These are phyloP conservation scores for Acacia melanoxylon DNA, from an alignment of 306 rosid genomes.

Conservation along the genomic window DNA sequence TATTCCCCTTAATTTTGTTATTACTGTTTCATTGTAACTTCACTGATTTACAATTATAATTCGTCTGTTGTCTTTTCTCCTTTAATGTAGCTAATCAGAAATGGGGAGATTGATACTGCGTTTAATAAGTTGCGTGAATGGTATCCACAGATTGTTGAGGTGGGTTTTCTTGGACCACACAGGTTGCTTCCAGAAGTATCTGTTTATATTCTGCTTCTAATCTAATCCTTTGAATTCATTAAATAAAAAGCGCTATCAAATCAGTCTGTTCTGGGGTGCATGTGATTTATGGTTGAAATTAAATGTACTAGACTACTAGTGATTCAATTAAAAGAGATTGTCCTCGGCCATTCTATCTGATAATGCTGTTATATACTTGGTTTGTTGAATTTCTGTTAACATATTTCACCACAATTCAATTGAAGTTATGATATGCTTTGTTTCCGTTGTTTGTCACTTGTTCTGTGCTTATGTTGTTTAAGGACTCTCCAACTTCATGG, in stretches of 20 bases:
- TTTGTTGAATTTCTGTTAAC: conserved; percentile 16
- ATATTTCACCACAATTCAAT: not conserved
- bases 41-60: conserved; percentile 21
- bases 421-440: not conserved
- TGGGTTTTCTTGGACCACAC: conserved; percentile 40
- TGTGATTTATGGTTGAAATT: conserved; percentile 3
- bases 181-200: conserved; percentile 1
- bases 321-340: not conserved
- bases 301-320: not conserved
- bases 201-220: conserved; percentile 14
- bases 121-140: conserved; percentile 80
- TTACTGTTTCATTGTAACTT: conserved; percentile 13
- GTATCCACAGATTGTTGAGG: conserved; percentile 97
- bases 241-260: conserved; percentile 20
- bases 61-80: conserved; percentile 38
- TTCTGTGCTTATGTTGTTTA: not conserved
- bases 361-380: conserved; percentile 19
- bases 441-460: not conserved
- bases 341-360: conserved; percentile 13
- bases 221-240: conserved; percentile 6
- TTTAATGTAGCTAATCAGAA: conserved; percentile 76
- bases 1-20: conserved; percentile 19
- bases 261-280: conserved; percentile 5
- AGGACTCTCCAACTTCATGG: not conserved
- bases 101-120: conserved; percentile 84